A percentile compares a stretch with the other conserved stretches of the same genome.
These are phyloP conservation scores for Eucalyptus grandis DNA, from an alignment of 345 rosid species.

Conservation along the genomic window DNA sequence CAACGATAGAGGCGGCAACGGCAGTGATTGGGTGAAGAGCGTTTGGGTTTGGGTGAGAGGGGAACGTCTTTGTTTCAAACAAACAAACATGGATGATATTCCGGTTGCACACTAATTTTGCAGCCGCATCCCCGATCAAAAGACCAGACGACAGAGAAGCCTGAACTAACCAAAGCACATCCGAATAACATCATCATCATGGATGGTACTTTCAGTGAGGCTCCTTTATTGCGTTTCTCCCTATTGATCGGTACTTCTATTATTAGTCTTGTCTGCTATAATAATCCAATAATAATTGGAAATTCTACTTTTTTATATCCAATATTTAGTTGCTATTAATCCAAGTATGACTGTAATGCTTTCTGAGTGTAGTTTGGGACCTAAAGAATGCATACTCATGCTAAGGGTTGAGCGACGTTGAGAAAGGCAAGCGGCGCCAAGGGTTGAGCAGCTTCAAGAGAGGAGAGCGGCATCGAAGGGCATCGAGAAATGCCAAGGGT, in stretches of 20 bases:
- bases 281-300: too few species aligned
- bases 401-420: accelerated
- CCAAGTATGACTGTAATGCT: too few species aligned
- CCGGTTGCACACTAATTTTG: neutral
- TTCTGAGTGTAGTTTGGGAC: too few species aligned
- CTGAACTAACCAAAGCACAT: neutral
- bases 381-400: too few species aligned
- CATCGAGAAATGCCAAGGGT: too few species aligned
- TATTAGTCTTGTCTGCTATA: neutral
- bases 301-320: too few species aligned
- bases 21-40: too few species aligned
- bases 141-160: neutral
- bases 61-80: too few species aligned
- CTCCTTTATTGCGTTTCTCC: neutral
- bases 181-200: neutral
- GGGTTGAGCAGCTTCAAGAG: too few species aligned
- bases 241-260: neutral
- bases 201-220: neutral
- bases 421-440: accelerated
- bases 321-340: neutral
- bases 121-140: neutral
- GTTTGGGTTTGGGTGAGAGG: too few species aligned
- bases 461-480: accelerated
- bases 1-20: too few species aligned
- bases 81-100: too few species aligned